Percentiles rank a stretch among this genome's conserved stretches.
Conservation (phyloP, 2,329 filamentous ascomycete species). For the Gnomoniopsis smithogilvyi region DNA sequence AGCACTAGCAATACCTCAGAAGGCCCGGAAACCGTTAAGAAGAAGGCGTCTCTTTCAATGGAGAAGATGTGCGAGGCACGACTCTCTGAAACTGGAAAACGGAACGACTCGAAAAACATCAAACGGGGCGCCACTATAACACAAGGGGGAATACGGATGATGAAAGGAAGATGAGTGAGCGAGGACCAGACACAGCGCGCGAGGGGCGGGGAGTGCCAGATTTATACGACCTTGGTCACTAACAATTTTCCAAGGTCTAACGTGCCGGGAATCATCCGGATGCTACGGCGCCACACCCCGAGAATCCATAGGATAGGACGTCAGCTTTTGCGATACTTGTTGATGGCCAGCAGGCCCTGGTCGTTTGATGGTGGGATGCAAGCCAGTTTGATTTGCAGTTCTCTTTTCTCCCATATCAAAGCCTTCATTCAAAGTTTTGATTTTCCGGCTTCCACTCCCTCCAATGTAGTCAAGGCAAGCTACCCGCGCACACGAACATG, state of each 20-base stretch:
- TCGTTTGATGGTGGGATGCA: background rate
- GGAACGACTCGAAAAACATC: background rate
- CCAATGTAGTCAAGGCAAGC: conserved; percentile 6
- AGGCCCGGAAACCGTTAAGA: background rate
- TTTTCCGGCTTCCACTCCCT: background rate
- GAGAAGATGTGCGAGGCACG: background rate
- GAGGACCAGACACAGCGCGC: background rate
- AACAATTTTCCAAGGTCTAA: conserved; percentile 5
- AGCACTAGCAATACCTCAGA: background rate
- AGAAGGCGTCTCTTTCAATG: background rate
- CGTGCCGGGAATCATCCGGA: conserved; percentile 6
- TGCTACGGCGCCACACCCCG: conserved; percentile 2
- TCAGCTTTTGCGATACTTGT: background rate
- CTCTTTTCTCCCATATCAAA: background rate
- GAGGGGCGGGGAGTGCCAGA: background rate
- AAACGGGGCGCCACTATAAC: background rate
- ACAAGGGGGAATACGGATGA: background rate
- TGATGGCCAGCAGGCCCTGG: background rate
- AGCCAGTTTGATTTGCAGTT: background rate
- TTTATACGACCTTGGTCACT: background rate
- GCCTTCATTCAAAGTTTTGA: background rate
- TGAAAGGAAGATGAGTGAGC: background rate
- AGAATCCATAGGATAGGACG: background rate
- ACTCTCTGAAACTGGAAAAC: background rate
- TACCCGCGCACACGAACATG: conserved; percentile 21